phyloP scores from a whole-genome alignment of 768 basidiomycete genomes.

The Suillus ampliporus region DNA sequence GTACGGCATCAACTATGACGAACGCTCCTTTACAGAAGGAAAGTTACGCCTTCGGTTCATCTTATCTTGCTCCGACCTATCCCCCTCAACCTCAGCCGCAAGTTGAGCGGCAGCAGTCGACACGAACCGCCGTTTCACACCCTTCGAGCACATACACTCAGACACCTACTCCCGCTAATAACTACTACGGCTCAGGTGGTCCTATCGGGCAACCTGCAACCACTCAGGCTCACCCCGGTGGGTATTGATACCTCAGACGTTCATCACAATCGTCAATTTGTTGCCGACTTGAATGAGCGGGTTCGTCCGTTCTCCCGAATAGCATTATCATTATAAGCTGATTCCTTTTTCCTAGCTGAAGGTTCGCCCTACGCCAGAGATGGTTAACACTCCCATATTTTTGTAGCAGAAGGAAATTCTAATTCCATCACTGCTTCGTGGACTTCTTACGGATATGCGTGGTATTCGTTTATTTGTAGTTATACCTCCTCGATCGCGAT shows the following conservation, averaged over 20 bases:
- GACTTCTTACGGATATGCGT: slow-evolving; percentile 2
- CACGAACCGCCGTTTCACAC: slow-evolving; percentile 21
- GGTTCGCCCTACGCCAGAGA: slow-evolving; percentile 50
- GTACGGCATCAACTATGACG: slow-evolving; percentile 63
- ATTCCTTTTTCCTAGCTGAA: slow-evolving; percentile 39
- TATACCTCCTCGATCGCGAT: slow-evolving; percentile 4
- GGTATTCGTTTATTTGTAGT: slow-evolving; percentile 1
- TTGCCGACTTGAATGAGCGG: slow-evolving; percentile 6
- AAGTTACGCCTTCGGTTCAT: slow-evolving; percentile 41
- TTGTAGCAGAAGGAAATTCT: slow-evolving; percentile 15
- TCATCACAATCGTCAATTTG: slow-evolving; percentile 6
- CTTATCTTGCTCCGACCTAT: slow-evolving; percentile 38
- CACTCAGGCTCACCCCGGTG: slow-evolving; percentile 54
- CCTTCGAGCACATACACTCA: slow-evolving; percentile 45
- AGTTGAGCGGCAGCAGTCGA: slow-evolving; percentile 25
- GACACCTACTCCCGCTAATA: slow-evolving; percentile 46
- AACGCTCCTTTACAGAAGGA: slow-evolving; percentile 55
- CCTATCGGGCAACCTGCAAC: slow-evolving; percentile 43
- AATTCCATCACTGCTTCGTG: slow-evolving; percentile 1
- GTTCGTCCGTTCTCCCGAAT: slow-evolving; percentile 1
- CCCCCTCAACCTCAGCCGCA: slow-evolving; percentile 32
- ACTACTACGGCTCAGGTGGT: slow-evolving; percentile 31
- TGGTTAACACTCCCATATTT: slow-evolving; percentile 25
- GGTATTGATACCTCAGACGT: slow-evolving; percentile 32
- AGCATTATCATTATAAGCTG: slow-evolving; percentile 4